Base-by-base conservation (phyloP, 306 rosid species). In the Arachis hypogaea region DNA sequence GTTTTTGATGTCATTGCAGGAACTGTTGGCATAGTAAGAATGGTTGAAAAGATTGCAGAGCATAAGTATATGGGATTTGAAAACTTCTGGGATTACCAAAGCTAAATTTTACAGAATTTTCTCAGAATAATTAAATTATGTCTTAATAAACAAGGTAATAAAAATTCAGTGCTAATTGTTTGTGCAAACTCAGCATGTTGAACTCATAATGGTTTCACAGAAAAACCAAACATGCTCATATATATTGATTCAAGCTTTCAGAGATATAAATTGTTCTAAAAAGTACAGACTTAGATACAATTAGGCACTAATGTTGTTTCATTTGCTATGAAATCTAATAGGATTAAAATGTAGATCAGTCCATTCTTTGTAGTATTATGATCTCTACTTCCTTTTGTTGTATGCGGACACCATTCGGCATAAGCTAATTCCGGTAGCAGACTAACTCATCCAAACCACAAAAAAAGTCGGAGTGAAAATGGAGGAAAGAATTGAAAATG, bases 51-150 rank as follows among this genome's bases (percentile, higher is more conserved):
- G 75, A 66, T 87, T 82, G 80, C 71, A 66, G 75, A 81, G 9
- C 69, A 82, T 11, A 87, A 87, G 70, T 87, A 87, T 71, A 85
- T 89, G 95, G 92, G 95, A 4, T 89, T 89, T 66, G 88, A 86
- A 75, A 77, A 83, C 76, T 81, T 89, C 28, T 86, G 94, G 29
- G 8, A 61, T 11, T 59, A 54, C 28, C 16, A 68, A 9, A 41
- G 33, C 59, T 66, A 40, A 44, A 47, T 47, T 38, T 33, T 16
- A 8, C 43, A 47, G 38, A 33, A 33, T 33, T 33, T 33, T 2
- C 38, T 33, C 38, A 33, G 38, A 33, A 33, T 2, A 33, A 33
- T 4, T 33, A 33, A 33, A 33, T 33, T 33, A 29, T 29, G 68
- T 72, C 58, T 60, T 46, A 8, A 46, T n/a, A 73, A 36, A 36